Conservation (phyloP, 148 eudicot species). For the Rhododendron mucronatum region DNA sequence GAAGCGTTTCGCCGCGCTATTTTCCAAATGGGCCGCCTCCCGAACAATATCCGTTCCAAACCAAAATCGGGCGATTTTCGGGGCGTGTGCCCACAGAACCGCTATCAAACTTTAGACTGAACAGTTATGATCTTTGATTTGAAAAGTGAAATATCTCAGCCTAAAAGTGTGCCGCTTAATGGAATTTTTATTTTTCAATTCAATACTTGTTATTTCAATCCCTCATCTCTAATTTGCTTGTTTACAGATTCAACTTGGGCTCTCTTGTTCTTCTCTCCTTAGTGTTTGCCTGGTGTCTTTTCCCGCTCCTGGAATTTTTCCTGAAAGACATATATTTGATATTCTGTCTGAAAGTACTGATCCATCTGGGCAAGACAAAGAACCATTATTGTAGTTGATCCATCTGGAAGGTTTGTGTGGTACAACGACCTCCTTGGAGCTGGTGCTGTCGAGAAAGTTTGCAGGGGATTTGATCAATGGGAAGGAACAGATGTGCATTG, state of each 20-base stretch:
- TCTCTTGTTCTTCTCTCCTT: neutral
- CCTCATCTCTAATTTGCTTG: neutral
- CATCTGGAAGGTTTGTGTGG: constrained; percentile 62
- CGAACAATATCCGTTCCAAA: too few relatives aligned
- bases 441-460: constrained; percentile 76
- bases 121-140: too few relatives aligned
- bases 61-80: too few relatives aligned
- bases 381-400: constrained; percentile 72
- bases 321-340: neutral
- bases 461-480: constrained; percentile 68
- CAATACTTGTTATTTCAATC: neutral
- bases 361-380: constrained; percentile 38
- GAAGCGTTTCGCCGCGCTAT: too few relatives aligned
- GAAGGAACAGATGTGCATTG: constrained; percentile 89
- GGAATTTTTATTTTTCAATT: neutral
- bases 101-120: too few relatives aligned
- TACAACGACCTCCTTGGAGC: constrained; percentile 61
- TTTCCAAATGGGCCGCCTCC: too few relatives aligned
- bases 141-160: neutral
- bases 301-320: neutral
- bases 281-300: neutral
- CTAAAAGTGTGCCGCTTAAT: neutral
- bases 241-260: neutral
- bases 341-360: constrained; percentile 45
- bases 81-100: too few relatives aligned